Evolutionary conservation across 2,329 filamentous ascomycete genomes (phyloP).

Genomic region (Penicillium sp.): DNA sequence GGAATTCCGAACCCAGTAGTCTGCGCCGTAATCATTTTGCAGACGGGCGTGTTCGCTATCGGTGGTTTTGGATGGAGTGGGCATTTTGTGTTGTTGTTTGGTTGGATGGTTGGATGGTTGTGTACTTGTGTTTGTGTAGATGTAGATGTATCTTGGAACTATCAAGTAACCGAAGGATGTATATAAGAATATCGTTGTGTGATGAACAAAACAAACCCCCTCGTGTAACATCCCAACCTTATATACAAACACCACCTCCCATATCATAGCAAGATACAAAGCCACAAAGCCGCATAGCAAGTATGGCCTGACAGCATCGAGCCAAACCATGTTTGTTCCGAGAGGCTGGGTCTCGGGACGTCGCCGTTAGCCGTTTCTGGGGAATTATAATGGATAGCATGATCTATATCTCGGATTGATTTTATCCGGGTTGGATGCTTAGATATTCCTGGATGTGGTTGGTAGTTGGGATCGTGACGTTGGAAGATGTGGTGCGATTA

Average conservation of each 20-base stretch:
- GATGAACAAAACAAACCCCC: not conserved
- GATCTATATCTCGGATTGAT: constrained; percentile 2
- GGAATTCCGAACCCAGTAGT: constrained; percentile 36
- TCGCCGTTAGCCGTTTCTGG: not conserved
- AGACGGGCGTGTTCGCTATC: constrained; percentile 20
- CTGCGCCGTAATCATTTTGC: constrained; percentile 39
- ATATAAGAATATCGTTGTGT: not conserved
- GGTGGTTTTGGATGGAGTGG: constrained; percentile 7
- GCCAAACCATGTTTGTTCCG: not conserved
- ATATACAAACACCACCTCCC: not conserved
- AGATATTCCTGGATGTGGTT: not conserved
- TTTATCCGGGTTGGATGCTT: not conserved
- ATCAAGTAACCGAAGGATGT: not conserved
- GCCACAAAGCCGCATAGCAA: not conserved
- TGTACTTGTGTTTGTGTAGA: not conserved
- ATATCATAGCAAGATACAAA: not conserved
- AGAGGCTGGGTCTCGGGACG: not conserved
- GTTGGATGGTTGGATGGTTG: not conserved
- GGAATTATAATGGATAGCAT: not conserved
- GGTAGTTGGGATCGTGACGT: constrained; percentile 12
- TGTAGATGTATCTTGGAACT: not conserved
- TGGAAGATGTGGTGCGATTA: constrained; percentile 16
- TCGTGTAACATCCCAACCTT: not conserved
- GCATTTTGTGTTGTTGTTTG: constrained; percentile 8
- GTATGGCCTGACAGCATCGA: constrained; percentile 12